Conservation (phyloP, 2,329 filamentous ascomycete species). For the Colletotrichum echinochloae region DNA sequence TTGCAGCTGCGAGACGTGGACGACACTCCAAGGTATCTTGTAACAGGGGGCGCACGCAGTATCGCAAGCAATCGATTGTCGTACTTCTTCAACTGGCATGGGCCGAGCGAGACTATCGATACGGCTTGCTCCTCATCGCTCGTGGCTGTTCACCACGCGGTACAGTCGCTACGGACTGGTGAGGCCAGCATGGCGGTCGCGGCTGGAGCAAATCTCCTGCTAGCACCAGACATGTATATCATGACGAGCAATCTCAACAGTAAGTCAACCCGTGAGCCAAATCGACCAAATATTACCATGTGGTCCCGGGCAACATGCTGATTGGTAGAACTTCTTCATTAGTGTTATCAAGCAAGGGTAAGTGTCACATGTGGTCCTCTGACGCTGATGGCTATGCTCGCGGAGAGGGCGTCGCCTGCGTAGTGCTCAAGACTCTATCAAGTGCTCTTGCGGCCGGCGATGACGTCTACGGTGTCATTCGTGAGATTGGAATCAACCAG, state of each 20-base stretch:
- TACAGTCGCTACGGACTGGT: slow-evolving; percentile 49
- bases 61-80: slow-evolving; percentile 55
- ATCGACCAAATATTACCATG: too few species aligned
- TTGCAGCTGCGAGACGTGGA: slow-evolving; percentile 45
- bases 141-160: slow-evolving; percentile 56
- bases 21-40: slow-evolving; percentile 45
- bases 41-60: slow-evolving; percentile 49
- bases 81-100: slow-evolving; percentile 54
- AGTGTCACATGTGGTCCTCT: slow-evolving; percentile 55
- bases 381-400: slow-evolving; percentile 64
- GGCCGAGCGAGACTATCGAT: slow-evolving; percentile 56
- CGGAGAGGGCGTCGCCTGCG: slow-evolving; percentile 61
- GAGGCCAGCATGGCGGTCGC: slow-evolving; percentile 48
- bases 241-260: slow-evolving; percentile 37
- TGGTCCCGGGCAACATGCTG: too few species aligned
- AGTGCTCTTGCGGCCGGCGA: slow-evolving; percentile 53
- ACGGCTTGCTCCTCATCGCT: slow-evolving; percentile 59
- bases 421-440: slow-evolving; percentile 61
- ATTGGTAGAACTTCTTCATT: too few species aligned
- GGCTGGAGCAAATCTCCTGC: slow-evolving; percentile 46
- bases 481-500: slow-evolving; percentile 40
- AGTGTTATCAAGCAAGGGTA: slow-evolving; percentile 52
- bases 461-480: slow-evolving; percentile 44
- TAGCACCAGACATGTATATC: slow-evolving; percentile 17
- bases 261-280: background rate